These are phyloP conservation scores for Chalciporus piperatus DNA, from an alignment of 768 basidiomycete genomes.

Conservation along the genomic window DNA sequence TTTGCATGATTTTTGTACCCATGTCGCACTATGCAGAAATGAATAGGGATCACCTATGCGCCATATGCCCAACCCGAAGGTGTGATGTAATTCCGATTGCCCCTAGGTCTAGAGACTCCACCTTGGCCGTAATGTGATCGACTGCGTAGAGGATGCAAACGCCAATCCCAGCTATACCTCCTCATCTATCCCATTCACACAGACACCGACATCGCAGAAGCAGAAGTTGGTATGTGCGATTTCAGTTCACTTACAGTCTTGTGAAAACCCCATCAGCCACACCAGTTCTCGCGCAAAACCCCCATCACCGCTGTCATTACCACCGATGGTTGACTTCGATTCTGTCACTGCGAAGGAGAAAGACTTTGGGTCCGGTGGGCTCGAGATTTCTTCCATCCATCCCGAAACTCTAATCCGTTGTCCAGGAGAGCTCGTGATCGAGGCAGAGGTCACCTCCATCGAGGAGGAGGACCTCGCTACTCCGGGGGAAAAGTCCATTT, in stretches of 20 bases:
- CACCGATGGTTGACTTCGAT: conserved; percentile 4
- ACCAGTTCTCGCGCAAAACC: background rate
- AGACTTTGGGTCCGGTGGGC: background rate
- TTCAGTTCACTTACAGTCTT: background rate
- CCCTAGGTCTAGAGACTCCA: background rate
- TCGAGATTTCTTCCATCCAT: background rate
- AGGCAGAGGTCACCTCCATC: background rate
- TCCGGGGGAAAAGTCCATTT: background rate
- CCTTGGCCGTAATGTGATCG: background rate
- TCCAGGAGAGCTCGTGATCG: background rate
- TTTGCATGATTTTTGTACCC: conserved; percentile 21
- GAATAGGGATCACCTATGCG: background rate
- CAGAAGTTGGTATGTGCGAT: too few species aligned
- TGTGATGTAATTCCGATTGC: background rate
- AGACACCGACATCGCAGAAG: conserved; percentile 3
- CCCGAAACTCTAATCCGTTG: background rate
- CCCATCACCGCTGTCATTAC: conserved; percentile 16
- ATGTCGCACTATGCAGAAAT: conserved; percentile 14
- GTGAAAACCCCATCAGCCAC: background rate
- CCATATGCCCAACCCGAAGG: background rate
- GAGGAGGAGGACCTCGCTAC: conserved; percentile 1
- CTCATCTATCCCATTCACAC: background rate
- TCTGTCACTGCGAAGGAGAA: background rate
- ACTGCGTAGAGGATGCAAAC: background rate
- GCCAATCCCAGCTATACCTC: too few species aligned